phyloP scores from a whole-genome alignment of 441 rosid genomes.

The Brassica hybrid region DNA sequence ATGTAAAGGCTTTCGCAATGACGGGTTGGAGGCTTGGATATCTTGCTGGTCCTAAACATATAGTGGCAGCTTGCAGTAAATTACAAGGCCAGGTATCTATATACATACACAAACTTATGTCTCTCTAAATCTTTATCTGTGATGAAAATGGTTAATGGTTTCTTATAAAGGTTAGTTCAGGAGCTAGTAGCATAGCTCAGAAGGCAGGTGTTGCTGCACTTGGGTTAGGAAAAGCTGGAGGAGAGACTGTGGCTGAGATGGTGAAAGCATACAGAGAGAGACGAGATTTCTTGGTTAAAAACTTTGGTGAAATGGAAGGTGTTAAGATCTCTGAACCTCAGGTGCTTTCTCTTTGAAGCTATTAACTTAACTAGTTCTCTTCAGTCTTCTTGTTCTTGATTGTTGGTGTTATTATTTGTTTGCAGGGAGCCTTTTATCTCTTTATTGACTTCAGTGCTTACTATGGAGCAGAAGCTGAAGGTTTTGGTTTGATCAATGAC shows the following conservation, averaged over 20 bases:
- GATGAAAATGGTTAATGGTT: constrained; percentile 5
- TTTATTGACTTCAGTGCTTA: constrained; percentile 83
- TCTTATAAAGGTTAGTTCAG: constrained; percentile 66
- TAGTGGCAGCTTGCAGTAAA: constrained; percentile 89
- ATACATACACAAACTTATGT: background rate
- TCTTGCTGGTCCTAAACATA: constrained; percentile 91
- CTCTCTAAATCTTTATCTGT: background rate
- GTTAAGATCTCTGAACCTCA: constrained; percentile 89
- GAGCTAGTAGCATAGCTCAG: constrained; percentile 92
- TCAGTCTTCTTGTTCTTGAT: constrained; percentile 11
- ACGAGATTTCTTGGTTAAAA: constrained; percentile 84
- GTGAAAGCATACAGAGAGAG: constrained; percentile 90
- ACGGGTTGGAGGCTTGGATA: constrained; percentile 99
- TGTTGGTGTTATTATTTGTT: constrained; percentile 8
- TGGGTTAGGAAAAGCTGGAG: constrained; percentile 92
- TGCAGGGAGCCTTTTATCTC: constrained; percentile 97
- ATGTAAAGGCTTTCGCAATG: constrained; percentile 94
- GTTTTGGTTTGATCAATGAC: constrained; percentile 72
- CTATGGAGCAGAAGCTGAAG: constrained; percentile 77
- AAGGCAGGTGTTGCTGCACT: constrained; percentile 94
- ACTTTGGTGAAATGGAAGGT: constrained; percentile 76
- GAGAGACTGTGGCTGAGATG: constrained; percentile 82
- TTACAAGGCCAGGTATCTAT: constrained; percentile 93
- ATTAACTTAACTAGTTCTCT: constrained; percentile 14
- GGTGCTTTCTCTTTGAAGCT: constrained; percentile 37